phyloP scores from a whole-genome alignment of 148 eudicot species.

The Camellia japonica region DNA sequence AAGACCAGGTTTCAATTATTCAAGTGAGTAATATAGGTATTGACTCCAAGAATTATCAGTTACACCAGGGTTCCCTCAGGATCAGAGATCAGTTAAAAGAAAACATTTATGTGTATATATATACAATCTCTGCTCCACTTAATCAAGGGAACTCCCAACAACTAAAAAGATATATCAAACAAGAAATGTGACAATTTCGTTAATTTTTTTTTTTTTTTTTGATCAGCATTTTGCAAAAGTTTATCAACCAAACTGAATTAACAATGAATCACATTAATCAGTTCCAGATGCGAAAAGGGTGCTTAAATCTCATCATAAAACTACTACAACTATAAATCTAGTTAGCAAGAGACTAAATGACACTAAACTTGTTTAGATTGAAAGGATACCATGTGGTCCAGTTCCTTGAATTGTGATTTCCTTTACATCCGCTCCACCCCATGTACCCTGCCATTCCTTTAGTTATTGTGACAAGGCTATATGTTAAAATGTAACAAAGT shows the following conservation, averaged over 20 bases:
- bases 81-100: neutral
- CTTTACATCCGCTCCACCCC: slow-evolving; percentile 22
- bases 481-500: slow-evolving; percentile 10
- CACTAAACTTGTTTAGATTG: neutral
- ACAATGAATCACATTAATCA: neutral
- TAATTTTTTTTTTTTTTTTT: neutral
- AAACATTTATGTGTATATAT: no score
- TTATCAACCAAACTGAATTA: neutral
- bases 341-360: neutral
- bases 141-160: neutral
- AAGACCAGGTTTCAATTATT: neutral
- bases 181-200: neutral
- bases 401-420: slow-evolving; percentile 20
- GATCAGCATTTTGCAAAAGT: neutral
- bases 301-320: neutral
- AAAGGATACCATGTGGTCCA: slow-evolving; percentile 14
- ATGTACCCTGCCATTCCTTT: slow-evolving; percentile 35
- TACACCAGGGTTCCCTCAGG: neutral
- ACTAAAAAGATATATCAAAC: neutral
- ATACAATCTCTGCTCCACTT: neutral
- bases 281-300: neutral
- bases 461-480: slow-evolving; percentile 13
- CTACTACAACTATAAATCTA: neutral
- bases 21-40: neutral
- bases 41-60: neutral